Base-by-base conservation (phyloP, 2,329 filamentous ascomycete species). In the Mycosphaerelloides madeirae region DNA sequence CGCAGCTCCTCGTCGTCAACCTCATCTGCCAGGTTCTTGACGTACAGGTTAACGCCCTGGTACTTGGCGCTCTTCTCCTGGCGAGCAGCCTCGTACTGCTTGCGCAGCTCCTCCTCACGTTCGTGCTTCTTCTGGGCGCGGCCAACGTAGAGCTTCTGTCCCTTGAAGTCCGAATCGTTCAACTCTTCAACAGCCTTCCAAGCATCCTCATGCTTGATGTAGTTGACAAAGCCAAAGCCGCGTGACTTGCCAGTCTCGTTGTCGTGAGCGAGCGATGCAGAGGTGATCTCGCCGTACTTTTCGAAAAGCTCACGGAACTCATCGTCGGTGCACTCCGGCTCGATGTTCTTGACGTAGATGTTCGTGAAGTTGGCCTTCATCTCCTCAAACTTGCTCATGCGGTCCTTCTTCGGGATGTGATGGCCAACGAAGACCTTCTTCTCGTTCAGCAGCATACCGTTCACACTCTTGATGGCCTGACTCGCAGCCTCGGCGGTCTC, bases 341-440 rank as follows among this genome's bases (percentile, higher is more conserved):
- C 81, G 60, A 98, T 85, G 77, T 98, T 98, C 84, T 98, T 98
- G 76, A 98, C 87, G 75, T 98, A 98, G 72, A 98, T 84, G 71
- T 98, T 98, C 77, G 93, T 98, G 80, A 94, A 98, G 80, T 98
- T 98, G 71, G 93, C 93, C 84, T 98, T 98, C 91, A 98, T 98
- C 80, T 98, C 93, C 77, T 98, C 93, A 62, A 97, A 97, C 77
- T 98, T 98, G 87, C 88, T 95, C 81, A 97, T 93, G 63, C 93
- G 91, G 68, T 98, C 93, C 81, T 97, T 97, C 85, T 97, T 97
- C 69, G 93, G 90, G 64, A 98, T 97, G 75, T 98, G 93, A 74
- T 96, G 91, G 55, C 93, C 93, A 60, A 98, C 93, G 62, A 94
- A 98, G 55, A 98, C 93, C 81, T 98, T 98, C 85, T 98, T 98